A percentile compares a stretch with the other conserved stretches of the same genome.
Evolutionary conservation across 108 stramenopile species (phyloP).

Genomic region (Nitzschia putrida): DNA sequence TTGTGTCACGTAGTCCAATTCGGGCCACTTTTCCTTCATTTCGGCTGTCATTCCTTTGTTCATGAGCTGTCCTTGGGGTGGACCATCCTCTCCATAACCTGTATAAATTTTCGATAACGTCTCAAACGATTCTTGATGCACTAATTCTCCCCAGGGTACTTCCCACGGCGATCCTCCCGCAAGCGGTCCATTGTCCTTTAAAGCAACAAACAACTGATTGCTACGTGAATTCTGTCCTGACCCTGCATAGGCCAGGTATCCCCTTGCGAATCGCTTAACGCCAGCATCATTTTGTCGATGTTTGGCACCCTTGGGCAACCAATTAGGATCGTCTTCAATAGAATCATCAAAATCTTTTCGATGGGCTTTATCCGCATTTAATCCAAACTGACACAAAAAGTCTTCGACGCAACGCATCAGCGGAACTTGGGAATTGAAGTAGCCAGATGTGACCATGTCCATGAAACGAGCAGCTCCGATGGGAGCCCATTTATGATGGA

Average conservation of each 20-base stretch:
- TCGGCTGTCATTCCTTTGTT: constrained; percentile 25
- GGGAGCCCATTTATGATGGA: constrained; percentile 83
- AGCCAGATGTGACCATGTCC: constrained; percentile 68
- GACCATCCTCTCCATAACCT: constrained; percentile 40
- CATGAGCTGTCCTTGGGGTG: constrained; percentile 24
- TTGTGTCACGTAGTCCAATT: constrained; percentile 57
- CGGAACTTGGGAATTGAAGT: constrained; percentile 68
- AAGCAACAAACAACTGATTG: constrained; percentile 74
- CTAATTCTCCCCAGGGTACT: constrained; percentile 71
- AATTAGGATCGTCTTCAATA: constrained; percentile 74
- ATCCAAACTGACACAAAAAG: constrained; percentile 88
- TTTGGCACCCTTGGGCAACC: constrained; percentile 74
- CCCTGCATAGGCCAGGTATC: constrained; percentile 79
- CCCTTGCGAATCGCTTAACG: constrained; percentile 72
- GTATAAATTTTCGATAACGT: constrained; percentile 56
- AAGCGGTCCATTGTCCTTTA: constrained; percentile 49
- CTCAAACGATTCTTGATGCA: constrained; percentile 45
- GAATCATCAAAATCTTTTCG: constrained; percentile 38
- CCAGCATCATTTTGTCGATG: constrained; percentile 63
- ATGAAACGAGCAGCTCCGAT: constrained; percentile 76
- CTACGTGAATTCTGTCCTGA: constrained; percentile 57
- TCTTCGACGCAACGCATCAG: constrained; percentile 78
- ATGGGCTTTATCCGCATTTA: constrained; percentile 53
- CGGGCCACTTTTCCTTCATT: constrained; percentile 45
- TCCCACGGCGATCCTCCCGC: constrained; percentile 85